These are phyloP conservation scores for Cynanchum wilfordii DNA, from an alignment of 257 asterid genomes.

Conservation along the genomic window DNA sequence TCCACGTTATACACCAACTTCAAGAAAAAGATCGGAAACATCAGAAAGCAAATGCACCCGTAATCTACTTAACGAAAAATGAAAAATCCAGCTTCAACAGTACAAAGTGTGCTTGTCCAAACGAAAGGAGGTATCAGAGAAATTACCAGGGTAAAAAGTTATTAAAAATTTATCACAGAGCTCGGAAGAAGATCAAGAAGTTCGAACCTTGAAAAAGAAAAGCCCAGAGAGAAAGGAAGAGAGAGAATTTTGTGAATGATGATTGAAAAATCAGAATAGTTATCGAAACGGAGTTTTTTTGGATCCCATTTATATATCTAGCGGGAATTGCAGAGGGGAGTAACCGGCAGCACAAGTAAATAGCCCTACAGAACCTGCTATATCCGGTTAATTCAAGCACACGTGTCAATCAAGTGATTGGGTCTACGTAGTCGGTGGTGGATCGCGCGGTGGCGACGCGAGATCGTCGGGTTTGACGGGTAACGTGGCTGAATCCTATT, in stretches of 20 bases:
- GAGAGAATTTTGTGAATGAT: constrained; percentile 14
- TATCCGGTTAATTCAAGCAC: constrained; percentile 26
- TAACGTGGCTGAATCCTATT: constrained; percentile 40
- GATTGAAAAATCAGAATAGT: constrained; percentile 18
- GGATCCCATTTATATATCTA: constrained; percentile 39
- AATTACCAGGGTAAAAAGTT: neutral
- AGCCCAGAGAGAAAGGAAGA: constrained; percentile 22
- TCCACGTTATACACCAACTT: constrained; percentile 11
- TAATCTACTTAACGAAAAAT: neutral
- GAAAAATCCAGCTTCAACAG: constrained; percentile 12
- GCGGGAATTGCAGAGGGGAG: constrained; percentile 46
- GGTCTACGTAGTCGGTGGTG: constrained; percentile 30
- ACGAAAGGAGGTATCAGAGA: neutral
- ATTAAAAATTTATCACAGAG: neutral
- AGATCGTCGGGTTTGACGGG: constrained; percentile 22
- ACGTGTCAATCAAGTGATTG: constrained; percentile 29
- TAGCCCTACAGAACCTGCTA: constrained; percentile 31
- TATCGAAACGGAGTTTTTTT: neutral
- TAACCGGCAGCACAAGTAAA: constrained; percentile 46
- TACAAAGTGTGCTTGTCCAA: neutral
- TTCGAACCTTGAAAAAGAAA: constrained; percentile 38
- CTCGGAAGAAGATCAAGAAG: constrained; percentile 12
- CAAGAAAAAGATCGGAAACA: constrained; percentile 35
- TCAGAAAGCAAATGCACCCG: constrained; percentile 1
- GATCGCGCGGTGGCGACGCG: constrained; percentile 53